Evolutionary conservation across 1,284 basidiomycete genomes (phyloP).

Genomic region (Trichosporon coremiiforme): DNA sequence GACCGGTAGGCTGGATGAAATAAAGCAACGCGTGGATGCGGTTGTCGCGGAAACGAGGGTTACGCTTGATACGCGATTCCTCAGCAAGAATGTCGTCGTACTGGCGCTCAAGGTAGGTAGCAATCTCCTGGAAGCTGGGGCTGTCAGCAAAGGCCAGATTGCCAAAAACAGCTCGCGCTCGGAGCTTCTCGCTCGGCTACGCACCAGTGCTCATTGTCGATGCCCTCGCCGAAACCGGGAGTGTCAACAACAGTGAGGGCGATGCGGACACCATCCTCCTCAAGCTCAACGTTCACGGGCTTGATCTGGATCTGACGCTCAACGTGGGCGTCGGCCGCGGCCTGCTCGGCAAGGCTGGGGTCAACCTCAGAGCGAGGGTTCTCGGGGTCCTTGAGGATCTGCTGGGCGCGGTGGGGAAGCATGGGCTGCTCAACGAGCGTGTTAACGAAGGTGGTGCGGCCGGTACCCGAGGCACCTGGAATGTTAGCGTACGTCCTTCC

Average conservation of each 20-base stretch:
- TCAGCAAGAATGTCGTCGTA: conserved; percentile 99
- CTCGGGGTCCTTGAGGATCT: conserved; percentile 56
- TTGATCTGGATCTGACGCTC: conserved; percentile 96
- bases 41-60: conserved; percentile 98
- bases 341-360: conserved; percentile 58
- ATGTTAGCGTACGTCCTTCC: not conserved
- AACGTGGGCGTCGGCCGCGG: conserved; percentile 77
- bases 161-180: conserved; percentile 1
- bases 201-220: conserved; percentile 97
- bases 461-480: conserved; percentile 86
- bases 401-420: conserved; percentile 60
- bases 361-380: conserved; percentile 79
- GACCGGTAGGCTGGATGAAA: conserved; percentile 94
- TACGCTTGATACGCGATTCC: conserved; percentile 99
- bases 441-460: conserved; percentile 97
- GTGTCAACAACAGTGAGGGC: conserved; percentile 98
- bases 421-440: conserved; percentile 94
- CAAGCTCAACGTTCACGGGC: conserved; percentile 92
- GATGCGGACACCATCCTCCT: conserved; percentile 97
- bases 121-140: conserved; percentile 88
- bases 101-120: conserved; percentile 95
- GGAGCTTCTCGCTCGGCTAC: conserved; percentile 51
- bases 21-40: conserved; percentile 93
- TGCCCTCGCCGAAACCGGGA: conserved; percentile 97
- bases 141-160: not conserved